Evolutionary conservation across 1,284 basidiomycete species (phyloP), one percentile per base, ranked within the genome.

Genomic region (Microbotryum silenes-acaulis): DNA sequence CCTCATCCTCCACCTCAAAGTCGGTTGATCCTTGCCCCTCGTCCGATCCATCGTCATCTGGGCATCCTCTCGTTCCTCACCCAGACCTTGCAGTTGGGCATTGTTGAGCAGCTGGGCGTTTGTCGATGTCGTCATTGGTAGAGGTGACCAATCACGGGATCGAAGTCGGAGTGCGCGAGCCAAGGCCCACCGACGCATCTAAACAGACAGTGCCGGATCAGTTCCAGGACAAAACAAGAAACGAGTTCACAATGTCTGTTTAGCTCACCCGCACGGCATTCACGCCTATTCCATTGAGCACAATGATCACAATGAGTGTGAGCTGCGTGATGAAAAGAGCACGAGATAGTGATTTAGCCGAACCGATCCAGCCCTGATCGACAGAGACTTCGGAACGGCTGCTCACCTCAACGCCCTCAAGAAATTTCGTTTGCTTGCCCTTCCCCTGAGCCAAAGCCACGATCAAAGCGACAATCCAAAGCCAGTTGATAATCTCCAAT

Each of bases 91-190:
- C 37, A 42, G 16, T 42, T 42, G 37, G 37, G 37, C 54, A 25
- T 56, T 68, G 20, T 61, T 49, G 60, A 68, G 59, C 10, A 68
- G 45, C 3, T 55, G 56, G 10, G 53, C 47, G 44, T 68, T 68
- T 2, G 67, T 66, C 6, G 60, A 61, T 10, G 64, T 59, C 10
- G 67, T 64, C 23, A 56, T 61, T 27, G 67, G 60, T 16, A 68
- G 56, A 7, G 67, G 67, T 1, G 64, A 66, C 67, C 67, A 68
- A 56, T 68, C 67, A 20, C 67, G 60, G 8, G 60, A 51, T n/a
- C 57, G 46, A 18, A 51, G 46, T 29, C 60, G 60, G 1, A 68
- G 57, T 6, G 49, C 33, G 25, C 51, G 49, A 4, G 67, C 51
- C 47, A 68, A 62, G 16, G 54, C 37, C 59, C 58, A 65, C 4